Evolutionary conservation across 2,329 filamentous ascomycete species (phyloP).

Genomic region (Exophiala aquamarina): DNA sequence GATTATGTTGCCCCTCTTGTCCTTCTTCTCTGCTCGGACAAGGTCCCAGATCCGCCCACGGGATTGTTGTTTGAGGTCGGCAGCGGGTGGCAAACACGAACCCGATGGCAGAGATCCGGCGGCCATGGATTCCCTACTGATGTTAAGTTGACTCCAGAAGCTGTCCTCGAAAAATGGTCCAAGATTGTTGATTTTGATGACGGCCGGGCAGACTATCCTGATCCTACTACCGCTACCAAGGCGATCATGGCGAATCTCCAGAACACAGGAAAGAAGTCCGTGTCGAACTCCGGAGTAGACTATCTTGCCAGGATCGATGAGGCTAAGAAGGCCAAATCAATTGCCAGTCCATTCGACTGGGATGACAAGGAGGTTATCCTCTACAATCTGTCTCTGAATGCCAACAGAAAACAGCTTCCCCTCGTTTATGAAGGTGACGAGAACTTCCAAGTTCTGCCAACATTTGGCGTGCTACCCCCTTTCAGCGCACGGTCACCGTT

Average conservation of each 20-base stretch:
- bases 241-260: constrained; percentile 83
- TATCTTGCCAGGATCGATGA: constrained; percentile 73
- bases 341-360: constrained; percentile 77
- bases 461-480: constrained; percentile 86
- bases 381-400: constrained; percentile 92
- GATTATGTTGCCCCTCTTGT: constrained; percentile 96
- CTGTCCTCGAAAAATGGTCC: constrained; percentile 72
- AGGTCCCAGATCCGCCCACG: constrained; percentile 77
- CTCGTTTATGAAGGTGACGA: constrained; percentile 89
- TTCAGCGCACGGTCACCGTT: constrained; percentile 83
- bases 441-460: constrained; percentile 87
- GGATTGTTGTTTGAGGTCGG: constrained; percentile 92
- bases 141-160: constrained; percentile 78
- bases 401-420: constrained; percentile 82
- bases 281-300: constrained; percentile 53
- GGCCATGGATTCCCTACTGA: constrained; percentile 91
- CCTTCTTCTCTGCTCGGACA: constrained; percentile 81
- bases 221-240: constrained; percentile 71
- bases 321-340: constrained; percentile 68
- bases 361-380: constrained; percentile 86
- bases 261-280: constrained; percentile 65
- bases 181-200: constrained; percentile 85
- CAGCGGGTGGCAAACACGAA: constrained; percentile 87
- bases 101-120: constrained; percentile 89
- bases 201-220: constrained; percentile 81